Evolutionary conservation across 2,329 filamentous ascomycete genomes (phyloP), one percentile per base, ranked within the genome.

Genomic region (Paracoccidioides brasiliensis): DNA sequence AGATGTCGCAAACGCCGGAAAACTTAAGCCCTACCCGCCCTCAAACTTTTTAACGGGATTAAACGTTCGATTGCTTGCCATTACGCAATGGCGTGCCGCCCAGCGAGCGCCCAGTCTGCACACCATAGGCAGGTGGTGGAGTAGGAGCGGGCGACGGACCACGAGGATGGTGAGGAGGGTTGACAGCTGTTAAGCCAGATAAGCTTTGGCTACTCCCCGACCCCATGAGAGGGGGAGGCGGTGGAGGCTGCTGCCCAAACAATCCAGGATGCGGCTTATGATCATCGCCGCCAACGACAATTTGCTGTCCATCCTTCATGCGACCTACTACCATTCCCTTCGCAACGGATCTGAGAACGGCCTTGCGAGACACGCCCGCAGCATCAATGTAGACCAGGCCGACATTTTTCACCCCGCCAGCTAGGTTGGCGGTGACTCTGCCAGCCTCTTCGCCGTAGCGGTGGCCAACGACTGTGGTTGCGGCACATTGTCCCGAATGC

Each of bases 371-470:
- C 1, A 98, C 93, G 40, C 93, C 93, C 0, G 90, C 86, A 1
- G 94, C 91, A 64, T 98, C 93, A 58, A 98, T 95, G 68, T 98
- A 98, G 37, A 98, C 93, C 33, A 98, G 78, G 5, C 90, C 93
- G 6, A 97, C 93, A 62, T 97, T 98, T 78, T 93, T 95, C 64
- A 96, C 84, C 30, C 90, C 91, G 4, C 88, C 85, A 0, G 89
- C 87, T 22, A 98, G 71, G 54, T 87, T 78, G 44, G 78, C 78
- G 1, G 89, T 85, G 14, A 97, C 77, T 40, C 84, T 78, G 14
- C 90, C 88, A 0, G 93, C 93, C 70, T 98, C 89, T 1, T 80
- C 67, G 4, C 93, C 93, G 75, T 90, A 98, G 59, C 83, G 84
- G 71, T 97, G 93, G n/a, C 84, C 80, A 3, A 97, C 88, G 53